phyloP scores from a whole-genome alignment of 495 filamentous ascomycete species.

The Daldinia vernicosa region DNA sequence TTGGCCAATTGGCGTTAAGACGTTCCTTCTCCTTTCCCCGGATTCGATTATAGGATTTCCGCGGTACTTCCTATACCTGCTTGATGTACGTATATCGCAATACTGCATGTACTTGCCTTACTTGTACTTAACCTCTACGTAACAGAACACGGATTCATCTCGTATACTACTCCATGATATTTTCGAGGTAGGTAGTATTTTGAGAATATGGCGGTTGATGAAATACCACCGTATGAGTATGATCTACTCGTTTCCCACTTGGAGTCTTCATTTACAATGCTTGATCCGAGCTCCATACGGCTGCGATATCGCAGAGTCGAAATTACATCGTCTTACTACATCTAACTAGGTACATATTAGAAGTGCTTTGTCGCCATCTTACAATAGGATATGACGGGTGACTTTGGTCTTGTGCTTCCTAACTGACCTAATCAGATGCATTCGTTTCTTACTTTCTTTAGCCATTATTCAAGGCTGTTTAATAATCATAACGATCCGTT shows the following conservation, averaged over 20 bases:
- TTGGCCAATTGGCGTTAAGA: slow-evolving; percentile 23
- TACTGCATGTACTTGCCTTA: neutral
- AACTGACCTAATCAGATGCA: neutral
- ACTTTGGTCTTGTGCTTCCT: neutral
- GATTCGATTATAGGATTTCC: slow-evolving; percentile 22
- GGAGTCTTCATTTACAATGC: slow-evolving; percentile 3
- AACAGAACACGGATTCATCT: neutral
- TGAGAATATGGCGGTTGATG: neutral
- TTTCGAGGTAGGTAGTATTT: neutral
- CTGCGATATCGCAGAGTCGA: slow-evolving; percentile 22
- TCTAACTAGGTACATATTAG: neutral
- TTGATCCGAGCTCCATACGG: neutral
- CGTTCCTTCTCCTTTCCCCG: slow-evolving; percentile 27
- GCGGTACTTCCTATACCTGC: slow-evolving; percentile 8
- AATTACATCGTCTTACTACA: slow-evolving; percentile 22
- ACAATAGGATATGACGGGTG: neutral
- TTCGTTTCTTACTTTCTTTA: slow-evolving; percentile 8
- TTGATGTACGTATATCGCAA: neutral
- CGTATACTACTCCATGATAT: neutral
- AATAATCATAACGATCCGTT: neutral
- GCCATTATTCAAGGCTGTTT: neutral
- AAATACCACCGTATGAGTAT: neutral
- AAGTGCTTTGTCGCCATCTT: neutral
- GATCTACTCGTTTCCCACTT: neutral
- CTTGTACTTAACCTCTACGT: neutral